Conservation (phyloP, 2,329 filamentous ascomycete species). For the Myriosclerotinia scirpicola region DNA sequence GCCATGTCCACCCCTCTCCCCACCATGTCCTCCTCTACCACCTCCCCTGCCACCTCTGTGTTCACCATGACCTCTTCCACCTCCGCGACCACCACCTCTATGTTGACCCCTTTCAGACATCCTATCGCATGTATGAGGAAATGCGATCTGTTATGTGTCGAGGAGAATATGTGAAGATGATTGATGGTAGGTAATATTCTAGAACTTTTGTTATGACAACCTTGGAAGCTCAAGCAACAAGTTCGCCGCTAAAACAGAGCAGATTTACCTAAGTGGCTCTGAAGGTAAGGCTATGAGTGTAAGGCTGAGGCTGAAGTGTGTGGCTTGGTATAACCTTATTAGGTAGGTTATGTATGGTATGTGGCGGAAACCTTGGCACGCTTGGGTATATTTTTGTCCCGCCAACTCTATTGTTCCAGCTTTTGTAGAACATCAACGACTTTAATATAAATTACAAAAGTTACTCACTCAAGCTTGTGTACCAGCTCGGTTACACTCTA, state of each 20-base stretch:
- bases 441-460: too few species aligned
- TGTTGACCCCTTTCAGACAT: constrained; percentile 31
- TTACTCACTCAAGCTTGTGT: too few species aligned
- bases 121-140: constrained; percentile 18
- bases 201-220: background rate
- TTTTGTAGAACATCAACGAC: too few species aligned
- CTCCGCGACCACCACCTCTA: constrained; percentile 29
- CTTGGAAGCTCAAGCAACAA: constrained; percentile 8
- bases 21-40: constrained; percentile 39
- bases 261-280: background rate
- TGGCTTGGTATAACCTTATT: background rate
- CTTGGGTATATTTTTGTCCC: too few species aligned
- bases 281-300: background rate
- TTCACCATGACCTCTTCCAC: constrained; percentile 23
- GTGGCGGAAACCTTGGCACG: too few species aligned
- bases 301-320: background rate
- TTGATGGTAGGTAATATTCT: constrained; percentile 4
- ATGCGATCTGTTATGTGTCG: constrained; percentile 5
- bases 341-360: too few species aligned
- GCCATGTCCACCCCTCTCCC: constrained; percentile 47
- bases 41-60: constrained; percentile 29
- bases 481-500: too few species aligned
- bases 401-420: too few species aligned
- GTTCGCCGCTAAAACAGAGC: constrained; percentile 7
- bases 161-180: background rate